A percentile compares a stretch with the other conserved stretches of the same genome.
These are phyloP conservation scores for Cyberlindnera maritima DNA, from an alignment of 805 yeast species.

Conservation along the genomic window DNA sequence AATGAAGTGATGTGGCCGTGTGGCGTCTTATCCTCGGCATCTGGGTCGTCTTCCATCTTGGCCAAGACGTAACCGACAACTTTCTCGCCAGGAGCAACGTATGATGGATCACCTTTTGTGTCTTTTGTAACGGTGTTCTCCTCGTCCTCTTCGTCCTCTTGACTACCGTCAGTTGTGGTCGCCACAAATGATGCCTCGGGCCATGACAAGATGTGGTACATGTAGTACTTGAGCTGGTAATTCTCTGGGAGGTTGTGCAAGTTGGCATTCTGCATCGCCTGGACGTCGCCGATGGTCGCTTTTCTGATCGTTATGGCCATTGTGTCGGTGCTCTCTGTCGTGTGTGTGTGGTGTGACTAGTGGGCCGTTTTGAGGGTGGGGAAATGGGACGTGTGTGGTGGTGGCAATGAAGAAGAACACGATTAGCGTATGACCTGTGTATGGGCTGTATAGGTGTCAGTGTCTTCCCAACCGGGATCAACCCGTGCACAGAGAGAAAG, in stretches of 20 bases:
- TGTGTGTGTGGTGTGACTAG: background rate
- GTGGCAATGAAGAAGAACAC: background rate
- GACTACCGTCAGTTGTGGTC: slow-evolving; percentile 43
- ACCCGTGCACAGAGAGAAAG: background rate
- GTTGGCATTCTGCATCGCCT: slow-evolving; percentile 95
- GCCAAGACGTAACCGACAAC: slow-evolving; percentile 96
- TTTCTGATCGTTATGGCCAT: slow-evolving; percentile 88
- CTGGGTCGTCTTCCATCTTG: slow-evolving; percentile 94
- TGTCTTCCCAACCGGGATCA: too few species aligned
- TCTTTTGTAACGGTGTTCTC: slow-evolving; percentile 11
- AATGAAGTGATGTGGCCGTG: slow-evolving; percentile 95
- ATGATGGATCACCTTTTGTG: slow-evolving; percentile 59
- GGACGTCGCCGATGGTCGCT: slow-evolving; percentile 83
- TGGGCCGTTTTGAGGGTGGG: background rate
- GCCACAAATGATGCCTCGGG: slow-evolving; percentile 98
- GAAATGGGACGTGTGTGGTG: background rate
- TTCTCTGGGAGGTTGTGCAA: slow-evolving; percentile 92
- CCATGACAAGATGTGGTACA: slow-evolving; percentile 94
- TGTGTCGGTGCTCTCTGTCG: background rate
- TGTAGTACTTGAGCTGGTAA: slow-evolving; percentile 86
- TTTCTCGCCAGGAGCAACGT: slow-evolving; percentile 66
- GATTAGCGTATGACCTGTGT: too few species aligned
- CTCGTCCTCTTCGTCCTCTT: slow-evolving; percentile 19
- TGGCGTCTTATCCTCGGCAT: slow-evolving; percentile 61
- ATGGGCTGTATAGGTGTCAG: too few species aligned